Evolutionary conservation across 441 rosid species (phyloP), one percentile per base, ranked within the genome.

Genomic region (Viola pubescens): DNA sequence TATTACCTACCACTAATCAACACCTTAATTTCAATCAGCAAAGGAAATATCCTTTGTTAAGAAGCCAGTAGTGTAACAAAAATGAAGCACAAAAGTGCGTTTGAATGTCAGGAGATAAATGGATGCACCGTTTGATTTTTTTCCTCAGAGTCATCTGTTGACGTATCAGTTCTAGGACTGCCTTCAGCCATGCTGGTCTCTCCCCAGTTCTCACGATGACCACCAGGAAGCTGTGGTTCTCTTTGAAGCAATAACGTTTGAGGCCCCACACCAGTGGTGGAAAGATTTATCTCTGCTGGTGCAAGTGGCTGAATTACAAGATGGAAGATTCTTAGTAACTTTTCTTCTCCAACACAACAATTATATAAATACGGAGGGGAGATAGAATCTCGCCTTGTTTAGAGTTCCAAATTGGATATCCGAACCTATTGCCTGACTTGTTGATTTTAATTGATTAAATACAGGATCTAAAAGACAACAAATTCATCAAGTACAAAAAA

Each of bases 101-200:
- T 39, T 16, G 5, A 45, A 74, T 11, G 37, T 53, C 75, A 53
- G n/a, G 71, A 77, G 55, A 72, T 58, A 52, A 19, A 19, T 19
- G 26, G 26, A 19, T 19, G 75, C 66, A 89, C 97, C 86, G 79
- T 78, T 61, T 70, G 86, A 78, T 78, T 80, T 79, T 79, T 89
- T 61, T 86, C 88, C 66, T 85, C 94, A 48, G 91, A 81, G 63
- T 86, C 94, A 56, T 89, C 96, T 9, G 96, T 81, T 70, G 96
- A 89, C 44, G 77, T 82, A 73, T 86, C 94, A 43, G 91, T 86
- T 70, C 78, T 81, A 56, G 88, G 89, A 75, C 96, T 88, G 51
- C 81, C 83, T 66, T 83, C 92, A 16, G 82, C 87, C 81, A 82
- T 74, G 52, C 66, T 75, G 65, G 81, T 73, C 62, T 83, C 87